These are phyloP conservation scores for Cercospora sp. DNA, from an alignment of 2,329 filamentous ascomycete species.

Conservation along the genomic window DNA sequence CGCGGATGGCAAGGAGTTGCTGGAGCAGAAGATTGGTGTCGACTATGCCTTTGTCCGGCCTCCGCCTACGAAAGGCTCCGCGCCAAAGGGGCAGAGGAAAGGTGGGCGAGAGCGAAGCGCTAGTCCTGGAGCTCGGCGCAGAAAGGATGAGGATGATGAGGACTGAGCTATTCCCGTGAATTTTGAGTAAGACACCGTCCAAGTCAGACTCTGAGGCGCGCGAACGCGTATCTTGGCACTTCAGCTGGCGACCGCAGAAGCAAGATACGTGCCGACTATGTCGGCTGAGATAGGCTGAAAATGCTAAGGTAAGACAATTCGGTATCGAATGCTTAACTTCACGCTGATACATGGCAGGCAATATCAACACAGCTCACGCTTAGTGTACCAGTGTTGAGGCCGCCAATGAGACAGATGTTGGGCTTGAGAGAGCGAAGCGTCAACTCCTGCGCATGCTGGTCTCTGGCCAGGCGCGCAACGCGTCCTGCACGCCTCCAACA, in stretches of 20 bases:
- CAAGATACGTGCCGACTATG: slow-evolving; percentile 7
- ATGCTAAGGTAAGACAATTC: neutral
- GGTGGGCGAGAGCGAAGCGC: slow-evolving; percentile 45
- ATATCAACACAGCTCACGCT: neutral
- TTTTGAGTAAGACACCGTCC: neutral
- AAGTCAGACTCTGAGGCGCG: neutral
- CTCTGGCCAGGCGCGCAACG: too few relatives aligned
- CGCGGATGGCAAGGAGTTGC: slow-evolving; percentile 72
- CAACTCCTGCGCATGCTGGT: too few relatives aligned
- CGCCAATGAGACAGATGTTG: too few relatives aligned
- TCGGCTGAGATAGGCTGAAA: slow-evolving; percentile 9
- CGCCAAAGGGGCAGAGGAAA: slow-evolving; percentile 36
- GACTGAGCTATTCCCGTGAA: slow-evolving; percentile 16
- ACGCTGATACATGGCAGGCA: neutral
- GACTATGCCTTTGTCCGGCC: slow-evolving; percentile 86
- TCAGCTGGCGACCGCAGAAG: neutral
- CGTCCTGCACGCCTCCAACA: too few relatives aligned
- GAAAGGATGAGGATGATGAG: slow-evolving; percentile 30
- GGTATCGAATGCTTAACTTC: neutral
- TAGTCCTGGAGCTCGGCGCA: slow-evolving; percentile 44
- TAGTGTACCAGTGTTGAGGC: neutral
- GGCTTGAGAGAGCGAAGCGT: too few relatives aligned
- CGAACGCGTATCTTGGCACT: neutral
- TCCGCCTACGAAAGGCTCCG: slow-evolving; percentile 59
- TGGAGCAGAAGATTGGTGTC: slow-evolving; percentile 78